Evolutionary conservation across 2,329 filamentous ascomycete genomes (phyloP).

Genomic region (Pseudogymnoascus sp.): DNA sequence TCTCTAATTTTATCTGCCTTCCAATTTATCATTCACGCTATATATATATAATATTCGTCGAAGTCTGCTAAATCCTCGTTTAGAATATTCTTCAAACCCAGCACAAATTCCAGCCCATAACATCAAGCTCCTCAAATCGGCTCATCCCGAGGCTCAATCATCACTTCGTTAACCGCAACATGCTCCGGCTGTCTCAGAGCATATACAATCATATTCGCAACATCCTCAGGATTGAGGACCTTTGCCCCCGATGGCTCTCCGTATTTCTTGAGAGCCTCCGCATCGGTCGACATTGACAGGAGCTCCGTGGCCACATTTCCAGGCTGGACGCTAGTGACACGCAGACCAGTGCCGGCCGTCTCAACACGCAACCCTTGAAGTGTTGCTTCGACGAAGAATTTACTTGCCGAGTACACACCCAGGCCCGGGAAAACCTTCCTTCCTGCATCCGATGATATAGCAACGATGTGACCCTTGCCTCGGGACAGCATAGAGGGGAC

Average conservation of each 20-base stretch:
- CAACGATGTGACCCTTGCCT: constrained; percentile 63
- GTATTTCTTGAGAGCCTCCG: constrained; percentile 69
- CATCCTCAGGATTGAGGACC: constrained; percentile 64
- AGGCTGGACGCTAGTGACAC: constrained; percentile 68
- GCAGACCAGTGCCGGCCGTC: constrained; percentile 62
- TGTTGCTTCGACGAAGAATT: constrained; percentile 78
- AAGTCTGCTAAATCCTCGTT: background rate
- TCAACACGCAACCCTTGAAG: constrained; percentile 68
- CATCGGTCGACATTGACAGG: constrained; percentile 64
- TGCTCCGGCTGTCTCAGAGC: constrained; percentile 66
- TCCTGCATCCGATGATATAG: constrained; percentile 74
- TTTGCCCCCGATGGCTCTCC: constrained; percentile 67
- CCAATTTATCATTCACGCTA: background rate
- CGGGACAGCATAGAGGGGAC: constrained; percentile 65
- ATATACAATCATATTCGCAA: constrained; percentile 64
- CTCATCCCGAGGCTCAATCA: constrained; percentile 71
- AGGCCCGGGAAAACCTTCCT: constrained; percentile 74
- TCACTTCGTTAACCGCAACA: constrained; percentile 70
- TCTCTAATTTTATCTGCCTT: background rate
- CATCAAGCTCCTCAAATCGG: constrained; percentile 44
- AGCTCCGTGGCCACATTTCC: constrained; percentile 69
- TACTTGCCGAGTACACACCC: constrained; percentile 73
- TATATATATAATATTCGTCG: background rate
- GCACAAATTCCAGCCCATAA: background rate
- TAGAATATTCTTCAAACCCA: background rate